A percentile compares a stretch with the other conserved stretches of the same genome.
phyloP scores from a whole-genome alignment of 225 moss, liverwort and hornwort genomes.

The Rhytidiadelphus loreus region DNA sequence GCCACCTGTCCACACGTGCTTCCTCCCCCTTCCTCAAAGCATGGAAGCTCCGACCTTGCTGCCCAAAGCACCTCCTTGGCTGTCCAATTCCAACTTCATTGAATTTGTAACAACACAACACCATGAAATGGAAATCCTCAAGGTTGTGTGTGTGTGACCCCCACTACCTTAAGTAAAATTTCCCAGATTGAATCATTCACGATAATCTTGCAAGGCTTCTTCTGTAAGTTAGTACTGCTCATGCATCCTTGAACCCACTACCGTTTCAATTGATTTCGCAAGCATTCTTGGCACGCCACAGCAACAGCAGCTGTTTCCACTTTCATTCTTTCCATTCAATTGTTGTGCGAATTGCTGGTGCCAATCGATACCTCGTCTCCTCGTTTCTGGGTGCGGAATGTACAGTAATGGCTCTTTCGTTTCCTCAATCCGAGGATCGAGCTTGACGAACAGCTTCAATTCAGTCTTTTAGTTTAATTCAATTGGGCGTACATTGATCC shows the following conservation, averaged over 20 bases:
- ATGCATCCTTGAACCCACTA: too few species aligned
- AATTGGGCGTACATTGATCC: background rate
- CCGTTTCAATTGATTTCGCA: background rate
- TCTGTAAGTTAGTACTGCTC: background rate
- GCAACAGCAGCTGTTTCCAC: background rate
- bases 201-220: background rate
- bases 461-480: background rate
- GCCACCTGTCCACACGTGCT: background rate
- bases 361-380: background rate
- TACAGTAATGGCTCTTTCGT: background rate
- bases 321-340: background rate
- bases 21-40: background rate
- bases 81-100: too few species aligned
- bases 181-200: background rate
- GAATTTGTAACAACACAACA: background rate
- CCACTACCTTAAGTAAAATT: too few species aligned
- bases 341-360: background rate
- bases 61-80: too few species aligned
- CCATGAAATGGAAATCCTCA: too few species aligned
- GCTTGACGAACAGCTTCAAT: background rate
- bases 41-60: background rate
- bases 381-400: background rate
- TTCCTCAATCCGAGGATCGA: background rate
- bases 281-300: background rate
- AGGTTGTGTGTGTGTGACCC: too few species aligned